These are phyloP conservation scores for Zasmidium citrigriseum DNA, from an alignment of 2,329 filamentous ascomycete species.

Conservation along the genomic window DNA sequence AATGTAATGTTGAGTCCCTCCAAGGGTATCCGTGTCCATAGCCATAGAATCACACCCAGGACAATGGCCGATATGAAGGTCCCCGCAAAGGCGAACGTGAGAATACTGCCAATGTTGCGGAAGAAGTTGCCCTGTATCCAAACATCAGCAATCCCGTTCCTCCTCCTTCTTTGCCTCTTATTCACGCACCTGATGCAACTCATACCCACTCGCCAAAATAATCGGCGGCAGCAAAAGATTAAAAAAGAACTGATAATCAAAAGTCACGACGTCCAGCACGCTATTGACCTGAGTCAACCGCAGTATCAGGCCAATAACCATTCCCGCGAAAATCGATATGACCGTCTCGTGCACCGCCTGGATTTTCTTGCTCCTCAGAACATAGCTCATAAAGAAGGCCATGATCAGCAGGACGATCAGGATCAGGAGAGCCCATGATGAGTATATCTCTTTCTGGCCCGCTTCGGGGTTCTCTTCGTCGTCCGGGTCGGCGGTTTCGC, in stretches of 20 bases:
- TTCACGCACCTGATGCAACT: slow-evolving; percentile 75
- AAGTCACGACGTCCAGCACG: slow-evolving; percentile 88
- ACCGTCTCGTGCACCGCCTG: slow-evolving; percentile 98
- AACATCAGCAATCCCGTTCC: neutral
- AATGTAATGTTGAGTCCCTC: slow-evolving; percentile 85
- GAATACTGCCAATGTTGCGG: slow-evolving; percentile 92
- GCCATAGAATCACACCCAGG: slow-evolving; percentile 80
- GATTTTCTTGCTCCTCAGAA: slow-evolving; percentile 93
- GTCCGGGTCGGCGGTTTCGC: slow-evolving; percentile 50
- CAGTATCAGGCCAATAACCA: slow-evolving; percentile 90
- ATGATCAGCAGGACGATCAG: slow-evolving; percentile 90
- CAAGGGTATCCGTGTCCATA: slow-evolving; percentile 85
- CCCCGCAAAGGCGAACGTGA: slow-evolving; percentile 96
- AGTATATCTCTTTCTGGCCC: slow-evolving; percentile 88
- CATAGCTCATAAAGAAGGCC: slow-evolving; percentile 95
- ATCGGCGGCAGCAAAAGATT: slow-evolving; percentile 98
- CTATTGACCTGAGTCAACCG: slow-evolving; percentile 78
- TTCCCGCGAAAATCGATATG: slow-evolving; percentile 96
- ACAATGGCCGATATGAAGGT: slow-evolving; percentile 98
- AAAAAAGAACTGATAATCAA: slow-evolving; percentile 99
- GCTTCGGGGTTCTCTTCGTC: slow-evolving; percentile 68
- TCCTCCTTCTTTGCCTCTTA: neutral
- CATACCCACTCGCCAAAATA: slow-evolving; percentile 94
- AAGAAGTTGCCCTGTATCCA: slow-evolving; percentile 81
- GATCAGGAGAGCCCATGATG: slow-evolving; percentile 97